phyloP scores from a whole-genome alignment of 176 grass and related monocot species.

The Eremochloa ophiuroides region DNA sequence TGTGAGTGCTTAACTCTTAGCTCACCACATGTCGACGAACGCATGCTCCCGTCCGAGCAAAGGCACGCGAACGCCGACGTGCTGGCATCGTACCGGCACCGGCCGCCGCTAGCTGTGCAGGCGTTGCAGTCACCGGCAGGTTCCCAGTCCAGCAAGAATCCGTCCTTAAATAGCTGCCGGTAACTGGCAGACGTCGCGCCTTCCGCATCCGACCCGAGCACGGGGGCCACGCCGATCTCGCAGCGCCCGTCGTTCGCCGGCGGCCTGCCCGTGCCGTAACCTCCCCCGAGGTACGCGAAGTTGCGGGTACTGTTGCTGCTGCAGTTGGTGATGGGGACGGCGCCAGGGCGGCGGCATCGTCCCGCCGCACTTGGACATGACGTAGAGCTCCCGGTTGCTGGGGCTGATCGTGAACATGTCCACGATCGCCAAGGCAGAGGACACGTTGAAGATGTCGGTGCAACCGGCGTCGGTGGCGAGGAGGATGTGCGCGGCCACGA shows the following conservation, averaged over 20 bases:
- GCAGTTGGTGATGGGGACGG: conserved; percentile 15
- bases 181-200: conserved; percentile 12
- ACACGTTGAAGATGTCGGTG: conserved; percentile 33
- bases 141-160: conserved; percentile 38
- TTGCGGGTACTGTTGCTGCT: conserved; percentile 1
- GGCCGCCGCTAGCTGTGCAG: conserved; percentile 32
- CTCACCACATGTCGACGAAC: conserved; percentile 6
- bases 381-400: conserved; percentile 29
- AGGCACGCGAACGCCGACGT: conserved; percentile 36
- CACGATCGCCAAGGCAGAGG: not conserved
- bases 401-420: conserved; percentile 27
- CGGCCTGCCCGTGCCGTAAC: not conserved
- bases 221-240: not conserved
- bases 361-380: conserved; percentile 13
- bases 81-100: conserved; percentile 25
- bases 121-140: conserved; percentile 18
- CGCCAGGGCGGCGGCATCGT: not conserved
- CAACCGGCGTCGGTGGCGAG: not conserved
- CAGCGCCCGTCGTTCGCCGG: not conserved
- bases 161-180: conserved; percentile 7
- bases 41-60: conserved; percentile 23
- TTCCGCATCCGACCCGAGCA: conserved; percentile 1
- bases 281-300: conserved; percentile 13
- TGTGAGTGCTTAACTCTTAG: not conserved
- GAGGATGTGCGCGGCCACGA: conserved; percentile 26